Evolutionary conservation across 352 stramenopile genomes (phyloP), one percentile per base, ranked within the genome.

Genomic region (Halophytophthora batemanensis): DNA sequence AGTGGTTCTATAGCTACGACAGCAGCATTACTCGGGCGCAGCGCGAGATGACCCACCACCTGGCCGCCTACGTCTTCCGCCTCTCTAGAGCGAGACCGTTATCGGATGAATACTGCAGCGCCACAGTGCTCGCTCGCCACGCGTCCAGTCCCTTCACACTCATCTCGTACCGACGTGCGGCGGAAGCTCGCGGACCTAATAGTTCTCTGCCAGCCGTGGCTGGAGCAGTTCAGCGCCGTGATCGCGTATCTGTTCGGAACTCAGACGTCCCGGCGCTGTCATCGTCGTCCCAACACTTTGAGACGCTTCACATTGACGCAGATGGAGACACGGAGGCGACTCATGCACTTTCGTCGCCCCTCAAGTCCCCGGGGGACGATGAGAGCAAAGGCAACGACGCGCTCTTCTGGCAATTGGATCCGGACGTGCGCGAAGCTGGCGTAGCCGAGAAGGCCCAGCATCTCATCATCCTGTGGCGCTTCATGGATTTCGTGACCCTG

Each of bases 1-100:
- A 69, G 35, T 83, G 72, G 72, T 61, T 71, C 35, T 83, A 83
- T 54, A 69, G 56, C 38, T 83, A 79, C 51, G 61, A 77, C 43
- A 79, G 69, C 29, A 74, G 66, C 38, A 50, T 70, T 19, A 83
- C 66, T 7, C 61, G 70, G 39, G 71, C 42, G 15, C 63, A 80
- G 44, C 72, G 69, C 37, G 64, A 74, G 35, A 76, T 79, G 69
- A 66, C 60, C 10, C 72, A 83, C 38, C 58, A 70, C 18, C 39
- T 83, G 41, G 62, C 59, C 10, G 60, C 61, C 10, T 83, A 83
- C 37, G 59, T 83, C 11, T 62, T 73, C 23, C 54, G 59, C 19
- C 44, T 69, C 17, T 44, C 45, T 22, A 38, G 10, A 3, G 33
- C 11, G 3, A 28, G 33, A 29, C 38, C 18, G 50, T 43, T 23